A percentile compares a stretch with the other conserved stretches of the same genome.
These are phyloP conservation scores for Cryptosporidium tyzzeri DNA, from an alignment of 169 alveolate species.

Conservation along the genomic window DNA sequence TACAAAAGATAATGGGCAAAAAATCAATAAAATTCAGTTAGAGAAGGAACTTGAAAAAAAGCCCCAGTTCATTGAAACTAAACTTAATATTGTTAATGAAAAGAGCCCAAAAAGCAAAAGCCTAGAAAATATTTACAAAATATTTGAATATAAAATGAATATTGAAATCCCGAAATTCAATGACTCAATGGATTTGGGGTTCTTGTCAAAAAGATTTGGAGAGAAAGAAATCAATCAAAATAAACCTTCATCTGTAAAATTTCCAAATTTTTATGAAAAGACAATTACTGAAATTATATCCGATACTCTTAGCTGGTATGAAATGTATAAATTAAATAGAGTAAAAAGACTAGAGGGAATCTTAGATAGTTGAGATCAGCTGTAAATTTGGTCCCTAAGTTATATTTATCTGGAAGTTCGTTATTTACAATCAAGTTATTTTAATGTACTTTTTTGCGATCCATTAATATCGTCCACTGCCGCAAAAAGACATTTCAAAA, in stretches of 20 bases:
- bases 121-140: slow-evolving; percentile 6
- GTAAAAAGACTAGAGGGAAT: background rate
- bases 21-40: background rate
- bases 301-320: slow-evolving; percentile 55
- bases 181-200: slow-evolving; percentile 47
- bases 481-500: background rate
- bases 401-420: background rate
- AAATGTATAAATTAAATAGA: slow-evolving; percentile 1
- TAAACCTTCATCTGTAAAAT: background rate
- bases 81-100: background rate
- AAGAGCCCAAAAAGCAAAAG: background rate
- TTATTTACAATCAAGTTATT: background rate
- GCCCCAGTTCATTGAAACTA: background rate
- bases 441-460: background rate
- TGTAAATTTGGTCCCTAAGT: background rate
- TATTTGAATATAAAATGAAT: background rate
- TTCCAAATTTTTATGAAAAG: background rate
- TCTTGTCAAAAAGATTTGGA: slow-evolving; percentile 23
- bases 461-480: background rate
- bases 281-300: slow-evolving; percentile 36
- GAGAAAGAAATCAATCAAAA: background rate
- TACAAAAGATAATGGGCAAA: background rate
- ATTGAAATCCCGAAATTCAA: background rate
- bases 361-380: background rate
- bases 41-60: background rate